These are phyloP conservation scores for Tulasnella sp. DNA, from an alignment of 768 basidiomycete genomes.

Conservation along the genomic window DNA sequence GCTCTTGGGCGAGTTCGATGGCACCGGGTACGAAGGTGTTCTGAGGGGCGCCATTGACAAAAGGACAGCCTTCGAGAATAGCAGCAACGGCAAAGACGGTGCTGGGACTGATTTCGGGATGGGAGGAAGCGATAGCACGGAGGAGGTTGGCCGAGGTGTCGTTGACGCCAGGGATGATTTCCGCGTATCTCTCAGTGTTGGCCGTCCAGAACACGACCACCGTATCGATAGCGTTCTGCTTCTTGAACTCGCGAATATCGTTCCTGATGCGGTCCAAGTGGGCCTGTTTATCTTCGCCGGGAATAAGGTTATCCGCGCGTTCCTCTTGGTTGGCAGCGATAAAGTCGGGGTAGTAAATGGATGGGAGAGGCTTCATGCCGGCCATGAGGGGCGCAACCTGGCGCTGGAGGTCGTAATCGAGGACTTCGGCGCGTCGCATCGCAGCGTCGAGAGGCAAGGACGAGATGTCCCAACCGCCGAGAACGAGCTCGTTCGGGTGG, in stretches of 20 bases:
- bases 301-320: slow-evolving; percentile 86
- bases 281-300: slow-evolving; percentile 72
- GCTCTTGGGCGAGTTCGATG: slow-evolving; percentile 80
- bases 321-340: slow-evolving; percentile 96
- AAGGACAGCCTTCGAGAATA: slow-evolving; percentile 89
- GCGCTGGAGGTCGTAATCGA: slow-evolving; percentile 94
- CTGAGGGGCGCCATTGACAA: slow-evolving; percentile 96
- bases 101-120: slow-evolving; percentile 91
- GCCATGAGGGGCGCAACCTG: slow-evolving; percentile 84
- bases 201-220: slow-evolving; percentile 97
- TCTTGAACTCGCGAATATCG: slow-evolving; percentile 93
- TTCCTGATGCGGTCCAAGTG: slow-evolving; percentile 85
- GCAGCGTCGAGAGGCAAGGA: slow-evolving; percentile 73
- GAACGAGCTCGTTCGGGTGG: slow-evolving; percentile 93
- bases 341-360: slow-evolving; percentile 94
- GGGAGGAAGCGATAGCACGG: slow-evolving; percentile 64
- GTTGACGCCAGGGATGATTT: slow-evolving; percentile 87
- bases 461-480: slow-evolving; percentile 98
- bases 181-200: slow-evolving; percentile 96
- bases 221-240: slow-evolving; percentile 66
- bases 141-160: slow-evolving; percentile 86
- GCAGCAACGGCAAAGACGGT: slow-evolving; percentile 91
- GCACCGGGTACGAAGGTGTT: slow-evolving; percentile 98
- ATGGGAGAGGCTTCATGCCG: slow-evolving; percentile 70
- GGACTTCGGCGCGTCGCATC: slow-evolving; percentile 84